phyloP scores from a whole-genome alignment of 331 rosid species.

The Pyrus hybrid region DNA sequence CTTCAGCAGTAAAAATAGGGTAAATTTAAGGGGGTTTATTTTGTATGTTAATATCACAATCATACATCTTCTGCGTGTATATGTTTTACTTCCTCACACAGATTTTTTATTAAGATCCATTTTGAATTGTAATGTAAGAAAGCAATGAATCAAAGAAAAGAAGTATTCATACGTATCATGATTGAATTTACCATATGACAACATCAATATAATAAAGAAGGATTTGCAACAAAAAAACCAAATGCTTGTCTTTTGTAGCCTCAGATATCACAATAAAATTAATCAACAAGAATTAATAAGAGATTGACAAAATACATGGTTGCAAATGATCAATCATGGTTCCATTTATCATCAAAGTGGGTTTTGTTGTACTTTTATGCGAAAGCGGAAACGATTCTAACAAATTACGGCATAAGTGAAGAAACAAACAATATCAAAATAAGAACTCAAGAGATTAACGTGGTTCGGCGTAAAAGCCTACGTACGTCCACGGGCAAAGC shows the following conservation, averaged over 20 bases:
- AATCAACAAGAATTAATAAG: background rate
- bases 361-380: too few relatives aligned
- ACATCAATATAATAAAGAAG: background rate
- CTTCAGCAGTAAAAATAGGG: background rate
- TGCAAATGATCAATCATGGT: background rate
- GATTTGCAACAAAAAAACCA: background rate
- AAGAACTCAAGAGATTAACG: too few relatives aligned
- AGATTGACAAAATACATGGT: background rate
- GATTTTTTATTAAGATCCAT: background rate
- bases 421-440: too few relatives aligned
- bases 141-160: background rate
- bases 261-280: background rate
- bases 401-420: too few relatives aligned
- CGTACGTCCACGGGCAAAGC: too few relatives aligned
- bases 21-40: background rate
- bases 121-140: background rate
- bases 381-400: too few relatives aligned
- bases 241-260: background rate
- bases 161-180: background rate
- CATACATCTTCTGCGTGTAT: background rate
- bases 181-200: background rate
- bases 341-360: background rate
- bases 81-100: background rate
- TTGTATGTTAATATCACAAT: background rate
- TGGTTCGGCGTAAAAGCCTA: too few relatives aligned